phyloP scores from a whole-genome alignment of 768 basidiomycete species.

The Lactarius psammicola region DNA sequence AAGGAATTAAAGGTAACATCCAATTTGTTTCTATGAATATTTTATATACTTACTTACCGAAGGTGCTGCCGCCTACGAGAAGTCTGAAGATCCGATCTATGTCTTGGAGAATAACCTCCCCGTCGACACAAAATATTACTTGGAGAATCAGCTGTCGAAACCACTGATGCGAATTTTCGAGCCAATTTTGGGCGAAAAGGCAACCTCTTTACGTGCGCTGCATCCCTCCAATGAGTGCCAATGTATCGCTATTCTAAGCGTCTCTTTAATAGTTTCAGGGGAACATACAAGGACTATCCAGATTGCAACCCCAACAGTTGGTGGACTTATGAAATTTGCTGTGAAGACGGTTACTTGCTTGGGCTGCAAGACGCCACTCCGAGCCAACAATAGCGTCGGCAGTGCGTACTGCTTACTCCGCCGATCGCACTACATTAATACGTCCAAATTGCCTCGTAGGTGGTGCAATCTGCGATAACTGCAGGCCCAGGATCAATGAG shows the following conservation, averaged over 20 bases:
- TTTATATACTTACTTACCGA: constrained; percentile 10
- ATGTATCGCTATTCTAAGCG: constrained; percentile 12
- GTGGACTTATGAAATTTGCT: constrained; percentile 98
- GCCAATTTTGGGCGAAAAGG: constrained; percentile 93
- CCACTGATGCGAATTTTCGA: constrained; percentile 98
- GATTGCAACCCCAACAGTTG: constrained; percentile 94
- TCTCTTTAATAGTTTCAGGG: constrained; percentile 68
- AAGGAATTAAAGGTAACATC: constrained; percentile 79
- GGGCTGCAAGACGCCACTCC: constrained; percentile 90
- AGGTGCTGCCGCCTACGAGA: constrained; percentile 98
- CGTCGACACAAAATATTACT: constrained; percentile 96
- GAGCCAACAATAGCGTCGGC: constrained; percentile 68
- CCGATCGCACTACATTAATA: background rate
- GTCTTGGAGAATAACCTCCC: constrained; percentile 98
- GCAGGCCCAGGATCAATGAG: constrained; percentile 79
- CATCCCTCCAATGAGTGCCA: background rate
- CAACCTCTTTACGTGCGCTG: constrained; percentile 70
- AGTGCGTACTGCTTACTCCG: constrained; percentile 43
- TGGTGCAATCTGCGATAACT: constrained; percentile 94
- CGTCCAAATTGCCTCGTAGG: constrained; percentile 44
- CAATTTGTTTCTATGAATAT: background rate
- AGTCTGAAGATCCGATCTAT: constrained; percentile 96
- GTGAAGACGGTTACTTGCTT: constrained; percentile 94
- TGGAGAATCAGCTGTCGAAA: constrained; percentile 97
- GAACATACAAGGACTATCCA: constrained; percentile 95